Conservation (phyloP, 2,329 filamentous ascomycete species). For the Ilyonectria mors-panacis region DNA sequence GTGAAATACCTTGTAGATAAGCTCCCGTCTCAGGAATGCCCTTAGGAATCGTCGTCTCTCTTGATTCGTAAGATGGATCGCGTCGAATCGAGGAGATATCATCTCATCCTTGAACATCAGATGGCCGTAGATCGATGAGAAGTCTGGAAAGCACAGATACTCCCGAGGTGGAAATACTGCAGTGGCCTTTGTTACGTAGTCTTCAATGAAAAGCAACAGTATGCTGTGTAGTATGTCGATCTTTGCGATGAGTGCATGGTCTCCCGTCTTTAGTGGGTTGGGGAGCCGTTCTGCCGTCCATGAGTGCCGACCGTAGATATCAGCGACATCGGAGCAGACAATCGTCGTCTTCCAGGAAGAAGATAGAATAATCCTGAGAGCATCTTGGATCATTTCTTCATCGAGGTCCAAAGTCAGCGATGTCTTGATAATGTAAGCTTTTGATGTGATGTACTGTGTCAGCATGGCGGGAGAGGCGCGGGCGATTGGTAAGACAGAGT, state of each 20-base stretch:
- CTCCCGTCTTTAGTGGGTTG: slow-evolving; percentile 1
- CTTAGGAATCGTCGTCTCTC: slow-evolving; percentile 24
- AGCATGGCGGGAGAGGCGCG: slow-evolving; percentile 33
- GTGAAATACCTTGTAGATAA: slow-evolving; percentile 13
- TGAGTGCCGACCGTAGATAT: background rate
- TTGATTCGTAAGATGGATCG: background rate
- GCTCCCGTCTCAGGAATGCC: slow-evolving; percentile 29
- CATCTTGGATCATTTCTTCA: slow-evolving; percentile 29
- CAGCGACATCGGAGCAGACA: background rate
- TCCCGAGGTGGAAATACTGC: slow-evolving; percentile 25
- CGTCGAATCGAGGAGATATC: slow-evolving; percentile 13
- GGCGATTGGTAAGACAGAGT: background rate
- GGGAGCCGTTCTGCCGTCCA: slow-evolving; percentile 27
- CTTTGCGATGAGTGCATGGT: background rate
- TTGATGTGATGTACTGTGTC: slow-evolving; percentile 21
- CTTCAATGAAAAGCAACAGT: slow-evolving; percentile 30
- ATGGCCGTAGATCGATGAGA: background rate
- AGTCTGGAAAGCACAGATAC: slow-evolving; percentile 30
- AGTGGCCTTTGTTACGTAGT: slow-evolving; percentile 38
- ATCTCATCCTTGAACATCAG: slow-evolving; percentile 16
- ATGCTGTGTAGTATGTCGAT: slow-evolving; percentile 8
- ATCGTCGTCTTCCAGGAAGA: background rate
- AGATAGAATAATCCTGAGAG: slow-evolving; percentile 28
- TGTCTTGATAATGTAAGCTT: slow-evolving; percentile 2
- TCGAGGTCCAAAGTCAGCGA: slow-evolving; percentile 26